These are phyloP conservation scores for Corymbia maculata DNA, from an alignment of 345 rosid species.

Conservation along the genomic window DNA sequence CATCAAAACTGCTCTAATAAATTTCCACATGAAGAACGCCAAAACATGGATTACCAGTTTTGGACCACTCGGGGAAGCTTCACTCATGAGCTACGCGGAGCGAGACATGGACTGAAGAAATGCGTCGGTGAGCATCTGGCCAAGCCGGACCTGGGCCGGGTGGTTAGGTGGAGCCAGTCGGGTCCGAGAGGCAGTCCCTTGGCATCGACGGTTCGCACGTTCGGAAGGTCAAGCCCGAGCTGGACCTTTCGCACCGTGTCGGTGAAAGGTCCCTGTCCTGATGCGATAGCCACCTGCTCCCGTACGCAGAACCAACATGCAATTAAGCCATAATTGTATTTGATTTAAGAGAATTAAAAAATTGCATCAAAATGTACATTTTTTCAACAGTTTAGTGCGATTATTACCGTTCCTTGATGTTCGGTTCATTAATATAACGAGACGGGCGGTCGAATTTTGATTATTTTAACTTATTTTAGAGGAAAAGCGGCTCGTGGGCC, in stretches of 20 bases:
- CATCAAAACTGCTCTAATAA: neutral
- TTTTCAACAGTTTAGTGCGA: neutral
- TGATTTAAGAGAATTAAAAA: neutral
- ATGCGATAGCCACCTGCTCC: neutral
- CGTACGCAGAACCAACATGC: neutral
- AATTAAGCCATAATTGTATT: neutral
- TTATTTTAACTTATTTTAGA: neutral
- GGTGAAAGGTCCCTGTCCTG: neutral
- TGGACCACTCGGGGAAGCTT: neutral
- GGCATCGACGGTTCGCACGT: constrained; percentile 62
- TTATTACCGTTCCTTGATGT: neutral
- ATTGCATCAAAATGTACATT: neutral
- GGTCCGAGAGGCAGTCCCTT: constrained; percentile 61
- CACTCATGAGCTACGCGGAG: neutral
- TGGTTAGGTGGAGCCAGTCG: constrained; percentile 68
- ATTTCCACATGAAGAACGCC: neutral
- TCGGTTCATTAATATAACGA: neutral
- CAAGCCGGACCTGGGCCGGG: constrained; percentile 60
- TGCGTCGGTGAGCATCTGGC: constrained; percentile 49
- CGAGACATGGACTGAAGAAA: constrained; percentile 17
- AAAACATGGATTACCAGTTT: neutral
- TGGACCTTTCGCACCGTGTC: constrained; percentile 52
- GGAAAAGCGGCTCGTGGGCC: neutral
- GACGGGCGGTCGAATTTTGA: neutral
- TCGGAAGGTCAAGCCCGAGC: constrained; percentile 22